Evolutionary conservation across 148 eudicot genomes (phyloP), one percentile per base, ranked within the genome.

Genomic region (Camellia sinensis): DNA sequence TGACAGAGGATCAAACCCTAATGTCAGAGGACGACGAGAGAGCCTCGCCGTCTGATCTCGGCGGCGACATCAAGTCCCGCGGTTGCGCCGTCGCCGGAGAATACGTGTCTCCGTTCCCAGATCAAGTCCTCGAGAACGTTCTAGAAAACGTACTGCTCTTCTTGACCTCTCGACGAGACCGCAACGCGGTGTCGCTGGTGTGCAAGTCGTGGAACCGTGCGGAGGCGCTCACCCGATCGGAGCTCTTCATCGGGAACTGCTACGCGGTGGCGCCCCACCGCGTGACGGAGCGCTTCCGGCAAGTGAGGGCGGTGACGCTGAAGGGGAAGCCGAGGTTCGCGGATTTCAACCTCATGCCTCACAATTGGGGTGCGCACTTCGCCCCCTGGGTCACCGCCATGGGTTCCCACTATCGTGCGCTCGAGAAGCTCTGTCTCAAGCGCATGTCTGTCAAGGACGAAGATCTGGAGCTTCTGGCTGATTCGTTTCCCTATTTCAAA

Each of bases 301-400:
- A 84, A 4, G 71, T 89, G 61, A 74, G 40, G 50, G 84, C 92
- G 62, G 91, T 86, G 56, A 74, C 80, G 3, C 13, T 93, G 0
- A 93, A 93, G 59, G 95, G 97, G 2, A 89, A 88, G 81, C 97
- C 97, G 0, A 74, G 97, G 81, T 93, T 93, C 56, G 90, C 95
- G 3, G 97, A 93, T 48, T 93, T 93, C 64, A 87, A 89, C 41
- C 86, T 93, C 5, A 86, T 90, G 87, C 95, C 92, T 1, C 67
- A 77, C 0, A 71, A 75, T 12, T 93, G 97, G 97, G 97, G 97
- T 0, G 94, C 92, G 3, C 85, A 84, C 77, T 88, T 90, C 15
- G 45, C 62, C 2, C 87, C 86, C 0, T 93, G 97, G 97, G 53
- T 86, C 0, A 0, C 22, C 1, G 85, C 85, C 4, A 84, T 93